Evolutionary conservation across 2,329 filamentous ascomycete genomes (phyloP).

Genomic region (Geoglossum cookeanum): DNA sequence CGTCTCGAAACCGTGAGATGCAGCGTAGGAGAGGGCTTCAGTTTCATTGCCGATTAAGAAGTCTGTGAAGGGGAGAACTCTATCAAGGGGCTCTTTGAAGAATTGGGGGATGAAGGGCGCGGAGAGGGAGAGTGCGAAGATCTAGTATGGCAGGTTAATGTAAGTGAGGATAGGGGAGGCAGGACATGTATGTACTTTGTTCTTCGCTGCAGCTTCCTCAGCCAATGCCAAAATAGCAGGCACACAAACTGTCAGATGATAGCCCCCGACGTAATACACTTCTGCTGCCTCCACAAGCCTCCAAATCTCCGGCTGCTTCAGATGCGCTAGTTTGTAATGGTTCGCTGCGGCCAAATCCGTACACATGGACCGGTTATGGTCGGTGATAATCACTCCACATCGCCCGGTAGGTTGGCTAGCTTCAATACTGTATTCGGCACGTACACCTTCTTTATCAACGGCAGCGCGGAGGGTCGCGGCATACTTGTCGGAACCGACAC

Average conservation of each 20-base stretch:
- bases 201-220: conserved; percentile 68
- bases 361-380: conserved; percentile 84
- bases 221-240: conserved; percentile 77
- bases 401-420: conserved; percentile 69
- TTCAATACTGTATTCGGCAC: conserved; percentile 89
- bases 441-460: conserved; percentile 70
- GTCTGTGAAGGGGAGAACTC: conserved; percentile 78
- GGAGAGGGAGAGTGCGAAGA: conserved; percentile 76
- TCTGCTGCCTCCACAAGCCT: conserved; percentile 72
- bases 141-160: conserved; percentile 17
- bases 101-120: conserved; percentile 93
- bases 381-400: conserved; percentile 92
- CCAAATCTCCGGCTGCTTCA: conserved; percentile 87
- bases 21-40: conserved; percentile 74
- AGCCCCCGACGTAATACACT: conserved; percentile 85
- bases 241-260: conserved; percentile 92
- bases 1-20: conserved; percentile 53
- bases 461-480: conserved; percentile 73
- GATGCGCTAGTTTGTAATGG: conserved; percentile 85
- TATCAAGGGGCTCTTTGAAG: conserved; percentile 91
- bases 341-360: conserved; percentile 94
- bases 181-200: conserved; percentile 39
- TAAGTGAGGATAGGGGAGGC: background rate
- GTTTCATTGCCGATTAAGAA: conserved; percentile 95
- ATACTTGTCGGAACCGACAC: conserved; percentile 91